Conservation (phyloP, 1,284 basidiomycete species). For the Naganishia albida region DNA sequence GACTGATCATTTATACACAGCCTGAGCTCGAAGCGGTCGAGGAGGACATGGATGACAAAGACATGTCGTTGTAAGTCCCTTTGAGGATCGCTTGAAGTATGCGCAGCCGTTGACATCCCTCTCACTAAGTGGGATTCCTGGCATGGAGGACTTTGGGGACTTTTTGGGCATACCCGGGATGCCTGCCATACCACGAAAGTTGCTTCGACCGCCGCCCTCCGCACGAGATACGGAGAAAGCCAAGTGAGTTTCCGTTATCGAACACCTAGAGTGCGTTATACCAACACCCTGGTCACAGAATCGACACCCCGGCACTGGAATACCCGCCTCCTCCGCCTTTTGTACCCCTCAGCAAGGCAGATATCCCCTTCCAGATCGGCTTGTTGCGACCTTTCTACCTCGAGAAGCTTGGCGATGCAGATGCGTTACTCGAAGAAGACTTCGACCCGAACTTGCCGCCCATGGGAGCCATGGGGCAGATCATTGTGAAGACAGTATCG, state of each 20-base stretch:
- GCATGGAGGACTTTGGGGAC: slow-evolving; percentile 29
- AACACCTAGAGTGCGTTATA: not conserved
- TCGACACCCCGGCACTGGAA: slow-evolving; percentile 62
- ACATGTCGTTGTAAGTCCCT: slow-evolving; percentile 71
- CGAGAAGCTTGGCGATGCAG: slow-evolving; percentile 57
- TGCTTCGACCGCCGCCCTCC: slow-evolving; percentile 22
- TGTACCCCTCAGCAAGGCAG: slow-evolving; percentile 65
- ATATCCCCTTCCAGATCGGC: slow-evolving; percentile 76
- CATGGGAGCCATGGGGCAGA: slow-evolving; percentile 50
- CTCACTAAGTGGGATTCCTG: slow-evolving; percentile 28
- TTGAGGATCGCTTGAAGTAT: not conserved
- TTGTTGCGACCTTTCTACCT: slow-evolving; percentile 77
- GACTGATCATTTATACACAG: slow-evolving; percentile 21
- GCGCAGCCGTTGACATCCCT: slow-evolving; percentile 38
- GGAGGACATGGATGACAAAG: slow-evolving; percentile 56
- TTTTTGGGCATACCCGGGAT: slow-evolving; percentile 29
- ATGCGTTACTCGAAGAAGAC: slow-evolving; percentile 40
- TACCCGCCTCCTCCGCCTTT: slow-evolving; percentile 82
- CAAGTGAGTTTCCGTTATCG: slow-evolving; percentile 28
- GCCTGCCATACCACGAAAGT: slow-evolving; percentile 29
- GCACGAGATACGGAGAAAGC: slow-evolving; percentile 36
- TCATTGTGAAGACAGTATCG: slow-evolving; percentile 37
- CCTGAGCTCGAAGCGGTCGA: slow-evolving; percentile 56
- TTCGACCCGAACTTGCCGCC: slow-evolving; percentile 47
- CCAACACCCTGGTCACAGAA: slow-evolving; percentile 50